phyloP scores from a whole-genome alignment of 345 rosid species.

The Camelina neglecta region DNA sequence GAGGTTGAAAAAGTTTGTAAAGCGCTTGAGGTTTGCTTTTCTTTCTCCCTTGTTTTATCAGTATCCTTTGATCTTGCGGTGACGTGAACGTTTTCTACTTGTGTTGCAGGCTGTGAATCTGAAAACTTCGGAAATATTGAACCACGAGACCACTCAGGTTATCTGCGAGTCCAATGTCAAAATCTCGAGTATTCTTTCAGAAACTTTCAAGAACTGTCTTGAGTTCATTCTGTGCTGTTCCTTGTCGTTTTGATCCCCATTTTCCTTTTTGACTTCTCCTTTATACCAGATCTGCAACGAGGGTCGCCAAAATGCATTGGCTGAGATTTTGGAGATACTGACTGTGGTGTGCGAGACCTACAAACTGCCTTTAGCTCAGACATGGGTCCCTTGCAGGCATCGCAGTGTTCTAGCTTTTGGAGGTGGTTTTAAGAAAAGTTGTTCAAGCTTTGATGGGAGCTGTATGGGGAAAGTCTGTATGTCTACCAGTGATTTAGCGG shows the following conservation, averaged over 20 bases:
- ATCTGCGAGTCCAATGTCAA: conserved; percentile 43
- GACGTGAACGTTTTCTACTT: neutral
- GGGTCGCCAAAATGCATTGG: conserved; percentile 85
- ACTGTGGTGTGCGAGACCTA: conserved; percentile 83
- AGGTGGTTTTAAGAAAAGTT: conserved; percentile 89
- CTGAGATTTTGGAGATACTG: conserved; percentile 89
- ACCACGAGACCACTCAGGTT: conserved; percentile 76
- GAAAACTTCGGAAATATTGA: conserved; percentile 85
- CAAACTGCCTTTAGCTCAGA: conserved; percentile 94
- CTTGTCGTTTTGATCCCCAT: conserved; percentile 42
- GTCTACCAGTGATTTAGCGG: conserved; percentile 90
- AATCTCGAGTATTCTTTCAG: conserved; percentile 45
- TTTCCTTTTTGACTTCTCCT: conserved; percentile 32
- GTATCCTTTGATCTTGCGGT: neutral
- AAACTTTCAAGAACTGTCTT: conserved; percentile 42
- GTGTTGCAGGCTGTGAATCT: conserved; percentile 84
- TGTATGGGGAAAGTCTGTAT: conserved; percentile 91
- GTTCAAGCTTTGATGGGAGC: conserved; percentile 86
- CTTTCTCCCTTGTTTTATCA: neutral
- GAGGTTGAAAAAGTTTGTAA: conserved; percentile 98
- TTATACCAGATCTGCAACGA: conserved; percentile 82
- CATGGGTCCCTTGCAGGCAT: conserved; percentile 97
- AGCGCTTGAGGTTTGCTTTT: conserved; percentile 89
- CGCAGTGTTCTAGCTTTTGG: conserved; percentile 80
- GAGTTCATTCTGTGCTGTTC: conserved; percentile 31